These are phyloP conservation scores for Capronia americana DNA, from an alignment of 2,329 filamentous ascomycete species.

Conservation along the genomic window DNA sequence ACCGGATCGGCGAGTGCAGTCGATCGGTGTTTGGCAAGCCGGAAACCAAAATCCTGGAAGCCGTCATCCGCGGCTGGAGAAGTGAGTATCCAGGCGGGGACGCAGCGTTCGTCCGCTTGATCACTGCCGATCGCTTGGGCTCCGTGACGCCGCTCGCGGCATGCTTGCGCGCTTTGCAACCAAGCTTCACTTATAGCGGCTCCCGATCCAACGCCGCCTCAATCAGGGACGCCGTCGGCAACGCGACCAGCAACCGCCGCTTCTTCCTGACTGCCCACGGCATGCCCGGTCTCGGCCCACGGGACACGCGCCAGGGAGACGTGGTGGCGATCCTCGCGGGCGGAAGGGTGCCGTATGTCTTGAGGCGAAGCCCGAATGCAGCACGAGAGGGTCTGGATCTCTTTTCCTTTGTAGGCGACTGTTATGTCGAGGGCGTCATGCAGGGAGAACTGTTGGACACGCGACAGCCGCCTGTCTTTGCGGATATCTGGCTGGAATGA, in stretches of 20 bases:
- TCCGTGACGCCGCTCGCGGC: background rate
- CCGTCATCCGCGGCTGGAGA: background rate
- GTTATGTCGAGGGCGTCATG: conserved; percentile 1
- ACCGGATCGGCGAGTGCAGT: no score
- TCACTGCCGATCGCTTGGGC: background rate
- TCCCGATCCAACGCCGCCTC: no score
- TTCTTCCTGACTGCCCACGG: background rate
- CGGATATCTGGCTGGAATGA: background rate
- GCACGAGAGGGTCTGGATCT: background rate
- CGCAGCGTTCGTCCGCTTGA: background rate
- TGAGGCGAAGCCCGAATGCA: background rate
- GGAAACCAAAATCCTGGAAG: background rate
- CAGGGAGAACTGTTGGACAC: background rate
- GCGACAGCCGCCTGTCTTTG: background rate
- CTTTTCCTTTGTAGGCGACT: background rate
- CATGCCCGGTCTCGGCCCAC: background rate
- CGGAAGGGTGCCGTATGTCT: conserved; percentile 1
- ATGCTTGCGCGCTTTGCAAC: background rate
- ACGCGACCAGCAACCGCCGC: no score
- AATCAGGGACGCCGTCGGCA: no score
- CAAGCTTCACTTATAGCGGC: background rate
- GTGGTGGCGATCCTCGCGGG: background rate
- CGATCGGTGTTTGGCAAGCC: background rate
- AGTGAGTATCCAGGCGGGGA: background rate
- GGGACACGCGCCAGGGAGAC: background rate